phyloP scores from a whole-genome alignment of 306 rosid genomes.

The Cicer yamashitae region DNA sequence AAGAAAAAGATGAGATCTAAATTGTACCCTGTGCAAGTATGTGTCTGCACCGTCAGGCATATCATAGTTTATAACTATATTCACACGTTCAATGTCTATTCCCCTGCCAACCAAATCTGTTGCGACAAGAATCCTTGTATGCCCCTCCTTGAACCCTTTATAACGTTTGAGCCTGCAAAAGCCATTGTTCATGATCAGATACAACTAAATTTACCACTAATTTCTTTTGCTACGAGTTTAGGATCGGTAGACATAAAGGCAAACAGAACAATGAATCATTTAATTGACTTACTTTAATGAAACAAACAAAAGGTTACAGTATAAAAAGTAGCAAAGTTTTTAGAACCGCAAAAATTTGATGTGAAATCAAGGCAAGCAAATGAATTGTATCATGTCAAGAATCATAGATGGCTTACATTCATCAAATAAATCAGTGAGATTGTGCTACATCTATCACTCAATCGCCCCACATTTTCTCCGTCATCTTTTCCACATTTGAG shows the following conservation, averaged over 20 bases:
- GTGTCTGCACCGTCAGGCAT: slow-evolving; percentile 99
- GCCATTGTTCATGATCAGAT: slow-evolving; percentile 18
- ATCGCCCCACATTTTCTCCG: background rate
- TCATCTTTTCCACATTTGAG: background rate
- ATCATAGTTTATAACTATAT: slow-evolving; percentile 94
- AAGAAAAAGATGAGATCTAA: background rate
- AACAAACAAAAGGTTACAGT: background rate
- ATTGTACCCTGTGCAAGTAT: slow-evolving; percentile 89
- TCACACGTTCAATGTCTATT: slow-evolving; percentile 96
- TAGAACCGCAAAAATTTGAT: background rate
- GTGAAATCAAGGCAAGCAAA: background rate
- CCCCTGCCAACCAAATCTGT: slow-evolving; percentile 99
- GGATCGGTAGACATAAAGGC: background rate
- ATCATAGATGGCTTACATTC: background rate
- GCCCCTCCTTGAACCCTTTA: slow-evolving; percentile 98
- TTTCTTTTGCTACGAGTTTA: background rate
- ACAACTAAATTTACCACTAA: background rate
- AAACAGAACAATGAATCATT: background rate
- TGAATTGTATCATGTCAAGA: background rate
- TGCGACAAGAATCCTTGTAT: slow-evolving; percentile 96
- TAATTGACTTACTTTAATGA: slow-evolving; percentile 19
- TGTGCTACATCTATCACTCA: background rate
- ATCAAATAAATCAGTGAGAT: background rate
- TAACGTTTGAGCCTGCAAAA: slow-evolving; percentile 60
- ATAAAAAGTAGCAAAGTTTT: background rate